A percentile compares a stretch with the other conserved stretches of the same genome.
Conservation (phyloP, 768 basidiomycete species). For the Amanita phalloides region DNA sequence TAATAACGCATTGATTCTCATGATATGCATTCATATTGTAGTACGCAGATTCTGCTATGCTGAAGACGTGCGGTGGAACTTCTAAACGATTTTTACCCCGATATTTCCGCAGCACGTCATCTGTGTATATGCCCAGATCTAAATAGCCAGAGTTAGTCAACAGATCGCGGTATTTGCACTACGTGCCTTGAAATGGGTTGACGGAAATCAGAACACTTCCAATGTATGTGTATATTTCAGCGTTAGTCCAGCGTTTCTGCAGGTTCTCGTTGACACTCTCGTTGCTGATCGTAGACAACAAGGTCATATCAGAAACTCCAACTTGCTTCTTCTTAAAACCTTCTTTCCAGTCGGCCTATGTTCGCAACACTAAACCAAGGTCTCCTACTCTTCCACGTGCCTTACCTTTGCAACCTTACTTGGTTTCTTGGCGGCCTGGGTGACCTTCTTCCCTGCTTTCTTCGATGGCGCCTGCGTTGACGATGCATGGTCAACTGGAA, state of each 20-base stretch:
- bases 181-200: conserved; percentile 87
- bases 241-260: conserved; percentile 90
- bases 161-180: background rate
- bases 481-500: background rate
- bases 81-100: conserved; percentile 97
- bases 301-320: conserved; percentile 97
- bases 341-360: conserved; percentile 97
- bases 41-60: conserved; percentile 94
- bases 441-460: conserved; percentile 82
- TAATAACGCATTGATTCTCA: conserved; percentile 99
- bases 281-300: conserved; percentile 93
- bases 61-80: conserved; percentile 95
- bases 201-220: conserved; percentile 99
- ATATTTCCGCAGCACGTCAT: conserved; percentile 75
- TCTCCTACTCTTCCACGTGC: background rate
- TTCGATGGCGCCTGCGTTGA: conserved; percentile 65
- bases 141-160: background rate
- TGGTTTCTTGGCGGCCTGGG: conserved; percentile 51
- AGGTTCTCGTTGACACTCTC: conserved; percentile 97
- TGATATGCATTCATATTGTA: conserved; percentile 99
- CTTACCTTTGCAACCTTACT: conserved; percentile 71
- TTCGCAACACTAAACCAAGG: background rate
- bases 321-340: conserved; percentile 99
- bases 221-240: conserved; percentile 98
- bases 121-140: conserved; percentile 99